Percentiles rank a stretch among this genome's conserved stretches.
Evolutionary conservation across 2,329 filamentous ascomycete species (phyloP).

Genomic region (Cadophora sp.): DNA sequence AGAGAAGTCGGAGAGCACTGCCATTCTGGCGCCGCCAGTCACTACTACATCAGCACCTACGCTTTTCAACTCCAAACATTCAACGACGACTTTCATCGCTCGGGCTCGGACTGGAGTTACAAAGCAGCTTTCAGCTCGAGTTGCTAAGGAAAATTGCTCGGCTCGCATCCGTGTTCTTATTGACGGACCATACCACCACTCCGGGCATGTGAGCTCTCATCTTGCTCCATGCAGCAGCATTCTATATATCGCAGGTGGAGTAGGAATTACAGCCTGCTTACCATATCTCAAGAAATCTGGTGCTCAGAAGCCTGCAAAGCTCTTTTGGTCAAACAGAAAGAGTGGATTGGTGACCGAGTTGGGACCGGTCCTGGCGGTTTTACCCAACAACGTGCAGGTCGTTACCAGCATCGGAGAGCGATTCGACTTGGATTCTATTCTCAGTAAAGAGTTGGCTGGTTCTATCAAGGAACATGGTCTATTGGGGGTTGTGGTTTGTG

Average conservation of each 20-base stretch:
- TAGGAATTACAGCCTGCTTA: slow-evolving; percentile 8
- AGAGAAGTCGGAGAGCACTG: not conserved
- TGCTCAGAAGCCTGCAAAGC: not conserved
- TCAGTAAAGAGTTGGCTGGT: not conserved
- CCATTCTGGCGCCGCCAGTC: no score
- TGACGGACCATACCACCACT: slow-evolving; percentile 11
- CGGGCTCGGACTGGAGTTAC: slow-evolving; percentile 1
- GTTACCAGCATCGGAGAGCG: not conserved
- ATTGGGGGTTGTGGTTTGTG: not conserved
- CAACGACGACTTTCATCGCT: not conserved
- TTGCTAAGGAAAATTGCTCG: not conserved
- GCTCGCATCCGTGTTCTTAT: slow-evolving; percentile 12
- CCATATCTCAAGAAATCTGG: not conserved
- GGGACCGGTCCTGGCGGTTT: not conserved
- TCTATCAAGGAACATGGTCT: not conserved
- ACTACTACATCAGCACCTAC: not conserved
- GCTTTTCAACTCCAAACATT: not conserved
- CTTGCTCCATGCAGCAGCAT: slow-evolving; percentile 4
- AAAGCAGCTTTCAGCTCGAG: not conserved
- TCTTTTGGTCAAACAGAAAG: slow-evolving; percentile 3
- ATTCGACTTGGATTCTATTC: not conserved
- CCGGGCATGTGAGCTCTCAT: slow-evolving; percentile 5
- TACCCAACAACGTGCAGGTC: not conserved
- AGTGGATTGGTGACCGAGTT: slow-evolving; percentile 3
- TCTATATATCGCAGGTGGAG: not conserved